phyloP scores from a whole-genome alignment of 768 basidiomycete species.

The Lentinula raphanica region DNA sequence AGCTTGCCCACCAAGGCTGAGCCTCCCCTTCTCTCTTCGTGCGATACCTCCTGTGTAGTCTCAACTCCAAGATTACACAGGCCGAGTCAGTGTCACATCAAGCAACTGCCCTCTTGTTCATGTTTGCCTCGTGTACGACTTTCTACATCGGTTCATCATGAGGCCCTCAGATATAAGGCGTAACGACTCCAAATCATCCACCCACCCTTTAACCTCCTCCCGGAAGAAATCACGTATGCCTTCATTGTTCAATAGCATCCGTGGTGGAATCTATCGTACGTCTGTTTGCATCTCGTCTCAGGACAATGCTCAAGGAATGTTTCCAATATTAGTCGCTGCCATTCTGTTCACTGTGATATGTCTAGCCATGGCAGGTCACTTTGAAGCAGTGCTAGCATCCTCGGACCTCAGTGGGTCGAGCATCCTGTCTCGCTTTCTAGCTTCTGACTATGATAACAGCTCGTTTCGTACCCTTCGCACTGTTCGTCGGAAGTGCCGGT shows the following conservation, averaged over 20 bases:
- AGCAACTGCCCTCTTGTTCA: slow-evolving; percentile 20
- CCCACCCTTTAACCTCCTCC: slow-evolving; percentile 9
- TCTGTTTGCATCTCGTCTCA: slow-evolving; percentile 1
- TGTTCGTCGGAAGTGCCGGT: slow-evolving; percentile 73
- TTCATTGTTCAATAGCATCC: slow-evolving; percentile 64
- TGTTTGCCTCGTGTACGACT: slow-evolving; percentile 44
- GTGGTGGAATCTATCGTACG: slow-evolving; percentile 65
- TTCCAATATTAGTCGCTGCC: slow-evolving; percentile 45
- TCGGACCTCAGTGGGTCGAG: slow-evolving; percentile 71
- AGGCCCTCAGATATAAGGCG: slow-evolving; percentile 20
- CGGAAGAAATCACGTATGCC: slow-evolving; percentile 50
- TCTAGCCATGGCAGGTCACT: slow-evolving; percentile 74
- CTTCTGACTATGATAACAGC: slow-evolving; percentile 37
- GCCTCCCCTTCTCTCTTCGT: neutral
- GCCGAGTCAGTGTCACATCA: neutral
- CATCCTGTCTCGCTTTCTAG: neutral
- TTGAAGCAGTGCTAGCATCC: slow-evolving; percentile 62
- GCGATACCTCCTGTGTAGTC: neutral
- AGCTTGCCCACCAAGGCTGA: neutral
- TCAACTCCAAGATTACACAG: neutral
- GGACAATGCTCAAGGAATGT: slow-evolving; percentile 3
- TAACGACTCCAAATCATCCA: slow-evolving; percentile 4
- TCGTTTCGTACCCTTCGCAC: slow-evolving; percentile 81
- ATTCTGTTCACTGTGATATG: slow-evolving; percentile 75
- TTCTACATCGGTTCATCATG: slow-evolving; percentile 39